A percentile compares a stretch with the other conserved stretches of the same genome.
Evolutionary conservation across 1,139 yeast species (phyloP).

Genomic region (Protomyces gravidus): DNA sequence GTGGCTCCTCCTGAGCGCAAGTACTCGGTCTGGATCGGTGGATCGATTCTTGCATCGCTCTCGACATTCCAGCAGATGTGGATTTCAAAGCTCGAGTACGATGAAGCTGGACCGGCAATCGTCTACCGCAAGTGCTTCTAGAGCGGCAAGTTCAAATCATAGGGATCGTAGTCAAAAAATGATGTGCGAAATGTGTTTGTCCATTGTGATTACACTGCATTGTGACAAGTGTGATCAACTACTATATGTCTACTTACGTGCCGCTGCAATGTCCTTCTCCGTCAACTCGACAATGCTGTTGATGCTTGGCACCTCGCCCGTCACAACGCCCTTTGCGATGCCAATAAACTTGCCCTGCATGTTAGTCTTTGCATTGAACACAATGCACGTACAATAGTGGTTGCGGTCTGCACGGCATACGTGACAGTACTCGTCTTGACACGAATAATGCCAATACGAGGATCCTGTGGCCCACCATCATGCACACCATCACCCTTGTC

Average conservation of each 20-base stretch:
- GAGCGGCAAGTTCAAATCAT: too few species aligned
- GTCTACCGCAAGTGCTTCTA: slow-evolving; percentile 99
- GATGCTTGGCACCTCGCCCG: slow-evolving; percentile 27
- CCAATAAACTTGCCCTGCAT: neutral
- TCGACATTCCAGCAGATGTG: slow-evolving; percentile 97
- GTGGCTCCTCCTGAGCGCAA: slow-evolving; percentile 88
- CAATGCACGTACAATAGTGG: slow-evolving; percentile 2
- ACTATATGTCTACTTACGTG: slow-evolving; percentile 20
- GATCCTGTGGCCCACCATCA: slow-evolving; percentile 32
- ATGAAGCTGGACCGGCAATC: slow-evolving; percentile 93
- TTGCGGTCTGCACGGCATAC: slow-evolving; percentile 29
- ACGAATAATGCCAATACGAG: slow-evolving; percentile 39
- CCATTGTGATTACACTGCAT: too few species aligned
- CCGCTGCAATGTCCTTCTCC: slow-evolving; percentile 18
- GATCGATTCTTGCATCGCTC: slow-evolving; percentile 81
- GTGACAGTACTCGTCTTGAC: slow-evolving; percentile 32
- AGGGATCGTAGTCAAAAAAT: too few species aligned
- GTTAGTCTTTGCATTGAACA: neutral
- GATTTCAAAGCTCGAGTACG: slow-evolving; percentile 91
- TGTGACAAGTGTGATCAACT: too few species aligned
- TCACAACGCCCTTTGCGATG: slow-evolving; percentile 26
- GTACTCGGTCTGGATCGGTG: slow-evolving; percentile 88
- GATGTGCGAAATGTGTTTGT: too few species aligned
- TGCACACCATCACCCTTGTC: slow-evolving; percentile 36
- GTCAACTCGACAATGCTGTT: slow-evolving; percentile 26